Percentiles rank a stretch among this genome's conserved stretches.
Conservation (phyloP, 305 asterid genomes). For the Fraxinus xanthoxyloides region DNA sequence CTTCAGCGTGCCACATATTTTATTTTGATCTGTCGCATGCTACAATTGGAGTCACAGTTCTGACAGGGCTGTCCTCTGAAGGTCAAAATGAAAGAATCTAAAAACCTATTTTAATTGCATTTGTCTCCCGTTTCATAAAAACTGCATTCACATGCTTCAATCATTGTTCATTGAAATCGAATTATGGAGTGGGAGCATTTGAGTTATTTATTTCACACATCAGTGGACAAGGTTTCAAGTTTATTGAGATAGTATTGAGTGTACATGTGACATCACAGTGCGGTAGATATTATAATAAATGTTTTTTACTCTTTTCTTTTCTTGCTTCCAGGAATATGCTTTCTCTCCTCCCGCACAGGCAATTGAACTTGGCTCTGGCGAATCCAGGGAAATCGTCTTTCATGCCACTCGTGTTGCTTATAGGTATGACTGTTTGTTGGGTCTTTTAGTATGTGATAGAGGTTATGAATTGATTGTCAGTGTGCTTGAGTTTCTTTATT, state of each 20-base stretch:
- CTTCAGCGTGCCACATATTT: constrained; percentile 7
- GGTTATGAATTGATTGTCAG: background rate
- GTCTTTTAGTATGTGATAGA: background rate
- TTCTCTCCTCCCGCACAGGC: constrained; percentile 92
- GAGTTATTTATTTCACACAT: constrained; percentile 13
- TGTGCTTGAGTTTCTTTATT: background rate
- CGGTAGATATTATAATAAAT: constrained; percentile 13
- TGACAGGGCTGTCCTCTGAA: background rate
- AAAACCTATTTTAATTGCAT: constrained; percentile 14
- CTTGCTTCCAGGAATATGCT: constrained; percentile 73
- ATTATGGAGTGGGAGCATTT: constrained; percentile 2
- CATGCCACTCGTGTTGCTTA: constrained; percentile 91
- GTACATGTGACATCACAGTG: constrained; percentile 21
- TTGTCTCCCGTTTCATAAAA: constrained; percentile 11
- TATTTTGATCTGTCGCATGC: background rate
- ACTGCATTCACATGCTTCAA: constrained; percentile 15
- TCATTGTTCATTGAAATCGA: constrained; percentile 12
- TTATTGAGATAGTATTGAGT: constrained; percentile 5
- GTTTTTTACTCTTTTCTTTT: constrained; percentile 28
- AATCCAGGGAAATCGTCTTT: constrained; percentile 76
- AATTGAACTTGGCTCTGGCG: constrained; percentile 88
- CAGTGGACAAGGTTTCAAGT: constrained; percentile 12
- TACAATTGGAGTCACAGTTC: constrained; percentile 4
- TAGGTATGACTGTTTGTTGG: constrained; percentile 48
- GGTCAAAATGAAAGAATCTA: constrained; percentile 11